Percentiles rank a stretch among this genome's conserved stretches.
phyloP scores from a whole-genome alignment of 1,284 basidiomycete species.

The Anthracocystis setariae region DNA sequence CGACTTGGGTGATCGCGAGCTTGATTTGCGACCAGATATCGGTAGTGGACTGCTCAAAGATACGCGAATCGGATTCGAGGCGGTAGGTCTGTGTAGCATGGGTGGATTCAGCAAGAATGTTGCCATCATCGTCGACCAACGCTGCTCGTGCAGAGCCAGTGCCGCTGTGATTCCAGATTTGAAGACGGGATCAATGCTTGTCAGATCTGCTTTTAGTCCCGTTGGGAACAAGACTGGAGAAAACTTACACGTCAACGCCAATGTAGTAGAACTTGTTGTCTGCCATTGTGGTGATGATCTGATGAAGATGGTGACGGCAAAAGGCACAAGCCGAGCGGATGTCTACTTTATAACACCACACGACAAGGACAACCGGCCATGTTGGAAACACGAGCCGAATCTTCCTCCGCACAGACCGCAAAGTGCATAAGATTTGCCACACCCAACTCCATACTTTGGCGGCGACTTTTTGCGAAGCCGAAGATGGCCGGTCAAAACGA shows the following conservation, averaged over 20 bases:
- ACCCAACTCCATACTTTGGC: too few relatives aligned
- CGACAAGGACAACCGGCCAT: too few relatives aligned
- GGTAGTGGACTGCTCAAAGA: conserved; percentile 86
- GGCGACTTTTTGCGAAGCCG: too few relatives aligned
- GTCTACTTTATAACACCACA: not conserved
- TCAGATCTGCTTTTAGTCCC: not conserved
- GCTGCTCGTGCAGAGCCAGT: conserved; percentile 92
- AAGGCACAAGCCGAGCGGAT: not conserved
- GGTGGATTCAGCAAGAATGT: conserved; percentile 79
- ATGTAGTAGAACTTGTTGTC: conserved; percentile 69
- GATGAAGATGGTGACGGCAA: not conserved
- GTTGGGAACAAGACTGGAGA: not conserved
- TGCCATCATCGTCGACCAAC: conserved; percentile 80
- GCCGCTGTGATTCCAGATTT: conserved; percentile 70
- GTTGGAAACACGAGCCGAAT: not conserved
- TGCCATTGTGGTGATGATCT: conserved; percentile 11
- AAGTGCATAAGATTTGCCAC: conserved; percentile 6
- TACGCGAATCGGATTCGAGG: conserved; percentile 82
- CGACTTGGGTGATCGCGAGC: conserved; percentile 76
- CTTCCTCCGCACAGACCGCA: conserved; percentile 23
- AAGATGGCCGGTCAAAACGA: conserved; percentile 3
- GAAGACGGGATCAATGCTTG: not conserved
- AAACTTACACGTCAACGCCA: conserved; percentile 73
- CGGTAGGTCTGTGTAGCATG: conserved; percentile 86
- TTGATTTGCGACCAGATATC: conserved; percentile 83